A percentile compares a stretch with the other conserved stretches of the same genome.
Evolutionary conservation across 805 yeast species (phyloP).

Genomic region (Brettanomyces sp.): DNA sequence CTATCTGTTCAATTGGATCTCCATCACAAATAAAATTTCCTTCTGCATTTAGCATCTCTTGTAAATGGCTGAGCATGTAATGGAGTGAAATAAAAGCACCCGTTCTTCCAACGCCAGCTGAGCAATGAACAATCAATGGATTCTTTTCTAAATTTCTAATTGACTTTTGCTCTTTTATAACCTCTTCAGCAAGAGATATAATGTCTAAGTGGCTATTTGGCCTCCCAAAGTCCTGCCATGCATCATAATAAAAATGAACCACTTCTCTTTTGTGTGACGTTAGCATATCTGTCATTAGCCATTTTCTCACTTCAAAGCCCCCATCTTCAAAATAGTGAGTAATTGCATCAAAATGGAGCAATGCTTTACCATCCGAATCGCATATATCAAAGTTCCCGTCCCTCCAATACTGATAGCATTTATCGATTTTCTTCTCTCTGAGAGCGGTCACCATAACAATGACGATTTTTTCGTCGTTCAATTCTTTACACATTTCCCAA

Average conservation of each 20-base stretch:
- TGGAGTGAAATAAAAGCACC: conserved; percentile 43
- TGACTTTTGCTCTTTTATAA: conserved; percentile 4
- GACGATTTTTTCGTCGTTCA: conserved; percentile 27
- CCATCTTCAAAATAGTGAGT: background rate
- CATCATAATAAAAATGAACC: conserved; percentile 30
- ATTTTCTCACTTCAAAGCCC: conserved; percentile 3
- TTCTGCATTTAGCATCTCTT: conserved; percentile 2
- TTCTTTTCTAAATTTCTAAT: conserved; percentile 3
- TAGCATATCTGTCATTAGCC: conserved; percentile 9
- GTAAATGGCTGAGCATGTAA: conserved; percentile 18
- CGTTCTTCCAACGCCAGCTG: conserved; percentile 55
- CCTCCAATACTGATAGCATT: conserved; percentile 23
- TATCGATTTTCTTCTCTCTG: conserved; percentile 28
- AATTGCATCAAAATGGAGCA: background rate
- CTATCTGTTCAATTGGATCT: conserved; percentile 35
- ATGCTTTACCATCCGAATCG: background rate
- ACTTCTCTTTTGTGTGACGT: conserved; percentile 7
- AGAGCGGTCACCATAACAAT: conserved; percentile 72
- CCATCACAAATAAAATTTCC: conserved; percentile 4
- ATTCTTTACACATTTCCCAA: conserved; percentile 38
- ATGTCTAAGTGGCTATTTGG: conserved; percentile 29
- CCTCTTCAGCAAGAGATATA: conserved; percentile 11
- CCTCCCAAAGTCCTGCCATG: conserved; percentile 36
- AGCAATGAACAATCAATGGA: conserved; percentile 39
- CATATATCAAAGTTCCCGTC: conserved; percentile 1